A percentile compares a stretch with the other conserved stretches of the same genome.
These are phyloP conservation scores for Colletotrichum truncatum DNA, from an alignment of 2,329 filamentous ascomycete genomes.

Conservation along the genomic window DNA sequence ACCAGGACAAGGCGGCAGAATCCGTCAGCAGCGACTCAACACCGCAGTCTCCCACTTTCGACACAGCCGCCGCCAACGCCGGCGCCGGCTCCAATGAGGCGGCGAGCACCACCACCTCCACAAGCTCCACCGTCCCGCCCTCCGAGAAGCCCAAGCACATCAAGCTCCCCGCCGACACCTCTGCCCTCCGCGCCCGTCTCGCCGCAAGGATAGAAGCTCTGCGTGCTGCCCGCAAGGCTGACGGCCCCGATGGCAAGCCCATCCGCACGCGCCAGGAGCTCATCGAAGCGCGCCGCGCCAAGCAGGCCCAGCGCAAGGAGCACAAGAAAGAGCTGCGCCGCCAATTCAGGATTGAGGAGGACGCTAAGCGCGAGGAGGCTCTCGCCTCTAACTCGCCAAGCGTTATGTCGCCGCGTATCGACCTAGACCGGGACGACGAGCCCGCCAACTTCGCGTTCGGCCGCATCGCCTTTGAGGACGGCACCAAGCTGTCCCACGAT, in stretches of 20 bases:
- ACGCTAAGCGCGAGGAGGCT: slow-evolving; percentile 70
- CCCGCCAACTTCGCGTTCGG: slow-evolving; percentile 82
- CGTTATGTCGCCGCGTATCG: slow-evolving; percentile 64
- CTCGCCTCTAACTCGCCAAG: slow-evolving; percentile 70
- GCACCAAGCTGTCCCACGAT: slow-evolving; percentile 79
- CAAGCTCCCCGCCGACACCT: slow-evolving; percentile 75
- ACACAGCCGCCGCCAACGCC: slow-evolving; percentile 54
- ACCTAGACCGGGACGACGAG: slow-evolving; percentile 50
- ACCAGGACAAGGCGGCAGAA: slow-evolving; percentile 52
- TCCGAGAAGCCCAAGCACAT: slow-evolving; percentile 72
- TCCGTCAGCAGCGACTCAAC: slow-evolving; percentile 46
- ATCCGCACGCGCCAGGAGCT: slow-evolving; percentile 90
- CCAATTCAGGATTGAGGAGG: slow-evolving; percentile 83
- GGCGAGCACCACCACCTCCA: slow-evolving; percentile 72
- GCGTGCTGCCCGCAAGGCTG: slow-evolving; percentile 86
- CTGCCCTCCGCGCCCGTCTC: slow-evolving; percentile 80
- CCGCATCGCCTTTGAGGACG: slow-evolving; percentile 89
- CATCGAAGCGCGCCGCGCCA: slow-evolving; percentile 87
- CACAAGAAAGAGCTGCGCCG: slow-evolving; percentile 88
- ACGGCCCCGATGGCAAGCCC: slow-evolving; percentile 81
- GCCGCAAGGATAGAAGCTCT: slow-evolving; percentile 86
- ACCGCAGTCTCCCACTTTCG: slow-evolving; percentile 69
- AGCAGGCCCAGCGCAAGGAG: slow-evolving; percentile 85
- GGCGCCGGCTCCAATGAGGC: slow-evolving; percentile 52
- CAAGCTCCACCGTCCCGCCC: slow-evolving; percentile 71